These are phyloP conservation scores for Monilinia laxa DNA, from an alignment of 2,329 filamentous ascomycete genomes.

Conservation along the genomic window DNA sequence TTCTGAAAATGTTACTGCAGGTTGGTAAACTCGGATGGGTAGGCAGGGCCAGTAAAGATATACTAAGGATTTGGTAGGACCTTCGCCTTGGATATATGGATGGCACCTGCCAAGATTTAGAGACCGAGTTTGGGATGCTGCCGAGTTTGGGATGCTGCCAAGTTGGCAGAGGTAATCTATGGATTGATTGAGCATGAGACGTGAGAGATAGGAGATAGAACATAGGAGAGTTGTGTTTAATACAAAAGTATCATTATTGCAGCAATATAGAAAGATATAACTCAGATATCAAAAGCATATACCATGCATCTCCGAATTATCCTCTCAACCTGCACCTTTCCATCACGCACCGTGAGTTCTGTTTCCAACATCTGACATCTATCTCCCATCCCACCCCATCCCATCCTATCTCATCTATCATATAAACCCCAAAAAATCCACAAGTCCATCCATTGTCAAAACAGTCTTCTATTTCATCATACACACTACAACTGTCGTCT, in stretches of 20 bases:
- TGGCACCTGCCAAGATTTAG: background rate
- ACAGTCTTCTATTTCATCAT: background rate
- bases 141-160: background rate
- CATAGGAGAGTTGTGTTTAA: background rate
- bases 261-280: background rate
- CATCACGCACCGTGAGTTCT: background rate
- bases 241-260: background rate
- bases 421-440: background rate
- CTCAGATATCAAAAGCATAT: too few relatives aligned
- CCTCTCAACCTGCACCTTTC: background rate
- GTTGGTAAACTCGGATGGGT: too few relatives aligned
- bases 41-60: too few relatives aligned
- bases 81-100: background rate
- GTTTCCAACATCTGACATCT: background rate
- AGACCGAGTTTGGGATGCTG: background rate
- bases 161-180: background rate
- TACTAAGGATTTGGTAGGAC: too few relatives aligned
- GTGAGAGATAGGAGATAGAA: background rate
- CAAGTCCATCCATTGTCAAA: background rate
- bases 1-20: too few relatives aligned
- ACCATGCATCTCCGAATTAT: background rate
- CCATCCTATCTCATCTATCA: background rate
- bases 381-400: background rate
- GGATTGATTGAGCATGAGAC: background rate
- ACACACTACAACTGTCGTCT: background rate